Evolutionary conservation across 257 asterid species (phyloP).

Genomic region (Lavandula angustifolia): DNA sequence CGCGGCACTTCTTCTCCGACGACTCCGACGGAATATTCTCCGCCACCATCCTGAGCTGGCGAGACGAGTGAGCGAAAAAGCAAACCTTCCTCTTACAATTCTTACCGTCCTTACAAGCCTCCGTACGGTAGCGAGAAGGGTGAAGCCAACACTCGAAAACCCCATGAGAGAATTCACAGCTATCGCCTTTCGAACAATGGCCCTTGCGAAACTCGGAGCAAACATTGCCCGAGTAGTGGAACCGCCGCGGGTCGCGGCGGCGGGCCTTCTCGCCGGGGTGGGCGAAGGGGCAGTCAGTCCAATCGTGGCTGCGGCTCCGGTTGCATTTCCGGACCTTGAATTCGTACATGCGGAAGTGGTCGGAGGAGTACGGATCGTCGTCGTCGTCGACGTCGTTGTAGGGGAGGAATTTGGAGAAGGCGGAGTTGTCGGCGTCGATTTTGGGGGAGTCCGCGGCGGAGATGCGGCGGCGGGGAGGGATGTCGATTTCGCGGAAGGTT

Average conservation of each 20-base stretch:
- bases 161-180: constrained; percentile 85
- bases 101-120: constrained; percentile 95
- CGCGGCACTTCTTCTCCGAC: constrained; percentile 32
- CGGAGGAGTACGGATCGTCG: constrained; percentile 82
- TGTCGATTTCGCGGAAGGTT: constrained; percentile 68
- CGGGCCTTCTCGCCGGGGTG: constrained; percentile 58
- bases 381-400: constrained; percentile 51
- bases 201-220: constrained; percentile 87
- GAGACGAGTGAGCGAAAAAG: constrained; percentile 80
- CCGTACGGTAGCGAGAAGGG: constrained; percentile 84
- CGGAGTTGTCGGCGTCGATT: constrained; percentile 43
- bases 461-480: constrained; percentile 74
- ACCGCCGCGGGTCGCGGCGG: constrained; percentile 84
- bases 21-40: constrained; percentile 32
- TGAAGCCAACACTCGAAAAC: constrained; percentile 98
- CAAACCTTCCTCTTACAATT: constrained; percentile 88
- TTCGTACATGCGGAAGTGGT: constrained; percentile 84
- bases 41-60: constrained; percentile 80
- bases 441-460: constrained; percentile 57
- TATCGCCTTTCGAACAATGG: constrained; percentile 65
- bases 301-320: constrained; percentile 93
- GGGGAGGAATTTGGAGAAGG: constrained; percentile 71
- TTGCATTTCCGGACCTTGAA: constrained; percentile 89
- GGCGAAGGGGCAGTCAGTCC: constrained; percentile 91
- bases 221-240: constrained; percentile 71